A percentile compares a stretch with the other conserved stretches of the same genome.
Conservation (phyloP, 179 eudicot genomes). For the Amaranthus tricolor region DNA sequence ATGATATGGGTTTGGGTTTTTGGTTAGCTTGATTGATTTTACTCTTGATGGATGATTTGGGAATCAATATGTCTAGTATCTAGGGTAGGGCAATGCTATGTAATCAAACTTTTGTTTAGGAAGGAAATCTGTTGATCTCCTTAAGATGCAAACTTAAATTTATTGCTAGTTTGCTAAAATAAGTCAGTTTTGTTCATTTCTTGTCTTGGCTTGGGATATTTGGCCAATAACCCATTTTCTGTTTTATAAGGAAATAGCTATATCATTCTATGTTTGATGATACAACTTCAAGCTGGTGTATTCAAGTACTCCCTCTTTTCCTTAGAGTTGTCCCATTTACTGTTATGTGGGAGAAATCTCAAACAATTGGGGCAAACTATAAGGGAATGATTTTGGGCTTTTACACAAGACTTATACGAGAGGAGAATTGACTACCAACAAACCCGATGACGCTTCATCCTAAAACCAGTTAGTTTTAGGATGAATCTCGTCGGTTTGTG, state of each 20-base stretch:
- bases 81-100: background rate
- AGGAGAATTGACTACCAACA: too few species aligned
- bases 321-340: too few species aligned
- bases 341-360: too few species aligned
- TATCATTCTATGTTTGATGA: background rate
- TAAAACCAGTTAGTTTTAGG: too few species aligned
- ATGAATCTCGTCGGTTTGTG: too few species aligned
- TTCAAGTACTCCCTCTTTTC: background rate
- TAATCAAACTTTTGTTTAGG: background rate
- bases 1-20: slow-evolving; percentile 1
- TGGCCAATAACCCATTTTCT: background rate
- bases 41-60: background rate
- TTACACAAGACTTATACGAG: too few species aligned
- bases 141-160: background rate
- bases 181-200: background rate
- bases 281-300: background rate
- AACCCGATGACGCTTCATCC: too few species aligned
- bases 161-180: background rate
- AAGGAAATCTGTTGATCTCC: background rate
- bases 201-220: background rate
- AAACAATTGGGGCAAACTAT: too few species aligned
- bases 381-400: too few species aligned
- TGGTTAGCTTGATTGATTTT: background rate
- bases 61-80: background rate
- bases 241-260: background rate